Base-by-base conservation (phyloP, 371 early-diverging fungal species). In the Chytridiales sp. region DNA sequence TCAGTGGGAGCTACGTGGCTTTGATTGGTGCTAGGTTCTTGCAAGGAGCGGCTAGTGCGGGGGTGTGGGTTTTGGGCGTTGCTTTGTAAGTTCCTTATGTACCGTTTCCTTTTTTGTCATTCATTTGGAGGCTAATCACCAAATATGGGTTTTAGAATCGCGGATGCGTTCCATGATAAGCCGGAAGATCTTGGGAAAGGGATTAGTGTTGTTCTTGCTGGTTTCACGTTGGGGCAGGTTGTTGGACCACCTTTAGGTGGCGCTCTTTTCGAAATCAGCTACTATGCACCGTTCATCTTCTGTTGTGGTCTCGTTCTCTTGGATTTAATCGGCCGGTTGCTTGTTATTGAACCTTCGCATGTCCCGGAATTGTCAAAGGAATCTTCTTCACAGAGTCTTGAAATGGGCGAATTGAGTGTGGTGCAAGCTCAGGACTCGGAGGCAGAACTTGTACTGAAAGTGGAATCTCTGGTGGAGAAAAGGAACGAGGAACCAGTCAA, bases 161-260 rank as follows among this genome's bases (percentile, higher is more conserved):
- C 91, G 8, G 93, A 93, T 66, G 85, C 86, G 0, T 87, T 87
- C 55, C 82, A 89, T 2, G 79, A 84, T 27, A 72, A 74, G 19
- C 77, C 84, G 32, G 49, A 35, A 17, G 66, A 60, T 13, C 66
- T 91, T 4, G 94, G 91, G 24, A 70, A 78, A 15, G 88, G 85
- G 4, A 90, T 93, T 85, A 87, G 90, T 9, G 80, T 85, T 1
- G 85, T 87, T 0, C 68, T 90, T 53, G 80, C 82, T 1, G 87
- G 86, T 1, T 85, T 88, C 43, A 81, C 89, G 2, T 66, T 91
- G 15, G 80, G 94, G 4, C 74, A 81, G 62, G 77, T 87, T 31
- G 66, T 79, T 41, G 94, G 94, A 1, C 94, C 94, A 0, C 77
- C 87, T 22, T 55, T 89, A 17, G 93, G 93, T 21, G 93, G 91